Percentiles rank a stretch among this genome's conserved stretches.
phyloP scores from a whole-genome alignment of 2,329 filamentous ascomycete species.

The Penicillium sp. region DNA sequence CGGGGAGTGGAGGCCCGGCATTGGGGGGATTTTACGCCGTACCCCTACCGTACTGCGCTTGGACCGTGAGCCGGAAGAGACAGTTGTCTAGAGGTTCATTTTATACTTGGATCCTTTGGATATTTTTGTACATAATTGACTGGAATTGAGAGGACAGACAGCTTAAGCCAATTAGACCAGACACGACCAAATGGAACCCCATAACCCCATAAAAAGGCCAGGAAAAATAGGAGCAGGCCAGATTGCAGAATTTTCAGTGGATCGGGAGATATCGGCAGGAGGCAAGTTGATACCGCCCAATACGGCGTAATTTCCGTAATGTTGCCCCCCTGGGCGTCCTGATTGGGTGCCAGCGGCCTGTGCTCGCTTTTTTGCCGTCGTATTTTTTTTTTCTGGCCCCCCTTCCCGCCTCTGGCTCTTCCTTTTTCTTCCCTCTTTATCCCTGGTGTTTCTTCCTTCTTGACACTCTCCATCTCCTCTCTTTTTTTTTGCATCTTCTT shows the following conservation, averaged over 20 bases:
- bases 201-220: background rate
- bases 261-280: conserved; percentile 43
- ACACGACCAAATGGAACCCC: background rate
- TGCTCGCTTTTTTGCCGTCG: conserved; percentile 39
- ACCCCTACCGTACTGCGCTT: conserved; percentile 17
- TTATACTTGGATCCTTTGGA: too few species aligned
- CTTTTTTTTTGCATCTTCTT: conserved; percentile 42
- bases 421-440: conserved; percentile 44
- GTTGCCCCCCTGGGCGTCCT: conserved; percentile 12
- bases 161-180: background rate
- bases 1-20: conserved; percentile 24
- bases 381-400: conserved; percentile 39
- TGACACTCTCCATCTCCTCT: conserved; percentile 41
- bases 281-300: conserved; percentile 3
- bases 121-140: too few species aligned
- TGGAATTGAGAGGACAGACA: too few species aligned
- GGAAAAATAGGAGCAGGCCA: conserved; percentile 6
- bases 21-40: conserved; percentile 26
- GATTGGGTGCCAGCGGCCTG: conserved; percentile 32
- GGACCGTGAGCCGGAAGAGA: conserved; percentile 24
- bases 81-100: too few species aligned
- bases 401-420: conserved; percentile 40
- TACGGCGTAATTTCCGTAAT: conserved; percentile 16
- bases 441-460: conserved; percentile 35
- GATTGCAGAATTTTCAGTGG: conserved; percentile 18